phyloP scores from a whole-genome alignment of 768 basidiomycete genomes.

The Suillus fuscotomentosus region DNA sequence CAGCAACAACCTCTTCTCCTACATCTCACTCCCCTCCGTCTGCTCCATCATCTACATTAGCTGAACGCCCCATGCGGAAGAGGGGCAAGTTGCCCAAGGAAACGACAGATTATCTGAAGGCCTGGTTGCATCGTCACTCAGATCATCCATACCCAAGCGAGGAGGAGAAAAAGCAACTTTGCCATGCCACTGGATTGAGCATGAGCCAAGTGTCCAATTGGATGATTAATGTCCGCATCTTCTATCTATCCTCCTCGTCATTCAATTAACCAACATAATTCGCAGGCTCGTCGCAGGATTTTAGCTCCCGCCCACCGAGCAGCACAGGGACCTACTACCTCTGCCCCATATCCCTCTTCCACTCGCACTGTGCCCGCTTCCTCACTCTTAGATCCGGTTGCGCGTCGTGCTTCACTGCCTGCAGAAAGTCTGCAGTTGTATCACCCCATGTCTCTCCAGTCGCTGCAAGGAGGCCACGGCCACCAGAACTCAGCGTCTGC shows the following conservation, averaged over 20 bases:
- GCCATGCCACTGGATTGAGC: conserved; percentile 80
- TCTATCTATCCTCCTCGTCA: conserved; percentile 24
- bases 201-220: conserved; percentile 92
- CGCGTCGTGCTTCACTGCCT: conserved; percentile 66
- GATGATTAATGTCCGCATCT: conserved; percentile 78
- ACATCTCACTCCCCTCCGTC: conserved; percentile 51
- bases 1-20: conserved; percentile 42
- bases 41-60: conserved; percentile 58
- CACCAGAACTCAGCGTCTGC: conserved; percentile 31
- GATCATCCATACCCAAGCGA: conserved; percentile 90
- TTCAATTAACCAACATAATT: conserved; percentile 14
- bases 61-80: conserved; percentile 77
- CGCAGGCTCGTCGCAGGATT: conserved; percentile 77
- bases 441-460: conserved; percentile 76
- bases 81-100: conserved; percentile 89
- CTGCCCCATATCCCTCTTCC: conserved; percentile 62
- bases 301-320: conserved; percentile 80
- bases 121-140: conserved; percentile 85
- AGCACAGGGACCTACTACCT: conserved; percentile 74
- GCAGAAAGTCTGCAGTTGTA: conserved; percentile 72
- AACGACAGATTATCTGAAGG: conserved; percentile 85
- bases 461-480: conserved; percentile 34
- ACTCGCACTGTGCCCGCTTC: conserved; percentile 30
- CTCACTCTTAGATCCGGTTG: conserved; percentile 35
- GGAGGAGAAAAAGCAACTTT: conserved; percentile 88